Conservation (phyloP, 2,329 filamentous ascomycete species). For the Microcyclospora pomicola region DNA sequence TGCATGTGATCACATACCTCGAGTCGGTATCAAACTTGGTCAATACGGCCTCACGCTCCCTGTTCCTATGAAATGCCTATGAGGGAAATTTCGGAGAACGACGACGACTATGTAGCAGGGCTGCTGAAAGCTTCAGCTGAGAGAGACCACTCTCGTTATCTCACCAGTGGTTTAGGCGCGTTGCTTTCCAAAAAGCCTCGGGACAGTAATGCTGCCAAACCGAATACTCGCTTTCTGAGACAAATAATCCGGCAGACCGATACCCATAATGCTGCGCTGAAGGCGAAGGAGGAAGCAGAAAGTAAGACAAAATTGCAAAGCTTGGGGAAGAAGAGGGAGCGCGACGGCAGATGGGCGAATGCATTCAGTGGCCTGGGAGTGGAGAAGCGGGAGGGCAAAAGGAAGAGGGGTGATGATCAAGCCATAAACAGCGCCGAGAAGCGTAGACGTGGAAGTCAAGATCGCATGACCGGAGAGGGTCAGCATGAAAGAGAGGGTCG, state of each 20-base stretch:
- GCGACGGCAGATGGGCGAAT: constrained; percentile 3
- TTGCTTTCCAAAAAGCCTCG: constrained; percentile 5
- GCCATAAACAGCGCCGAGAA: too few relatives aligned
- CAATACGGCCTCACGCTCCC: too few relatives aligned
- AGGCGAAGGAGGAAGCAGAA: constrained; percentile 73
- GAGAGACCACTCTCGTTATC: constrained; percentile 3
- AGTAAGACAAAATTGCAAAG: constrained; percentile 54
- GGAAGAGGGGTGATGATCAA: background rate
- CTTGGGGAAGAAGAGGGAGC: constrained; percentile 24
- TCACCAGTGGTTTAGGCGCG: constrained; percentile 5
- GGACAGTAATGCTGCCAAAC: constrained; percentile 49
- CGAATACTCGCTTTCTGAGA: constrained; percentile 79
- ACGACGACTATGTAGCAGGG: too few relatives aligned
- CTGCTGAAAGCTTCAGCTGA: too few relatives aligned
- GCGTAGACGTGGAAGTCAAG: too few relatives aligned
- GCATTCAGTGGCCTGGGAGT: background rate
- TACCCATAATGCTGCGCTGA: constrained; percentile 73
- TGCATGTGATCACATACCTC: too few relatives aligned
- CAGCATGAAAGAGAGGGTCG: constrained; percentile 7
- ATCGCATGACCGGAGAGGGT: too few relatives aligned
- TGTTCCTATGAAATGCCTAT: too few relatives aligned
- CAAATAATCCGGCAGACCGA: constrained; percentile 83
- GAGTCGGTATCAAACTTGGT: too few relatives aligned
- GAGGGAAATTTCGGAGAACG: too few relatives aligned
- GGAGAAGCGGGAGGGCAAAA: constrained; percentile 2